Evolutionary conservation across 331 rosid species (phyloP).

Genomic region (Phaseolus coccineus): DNA sequence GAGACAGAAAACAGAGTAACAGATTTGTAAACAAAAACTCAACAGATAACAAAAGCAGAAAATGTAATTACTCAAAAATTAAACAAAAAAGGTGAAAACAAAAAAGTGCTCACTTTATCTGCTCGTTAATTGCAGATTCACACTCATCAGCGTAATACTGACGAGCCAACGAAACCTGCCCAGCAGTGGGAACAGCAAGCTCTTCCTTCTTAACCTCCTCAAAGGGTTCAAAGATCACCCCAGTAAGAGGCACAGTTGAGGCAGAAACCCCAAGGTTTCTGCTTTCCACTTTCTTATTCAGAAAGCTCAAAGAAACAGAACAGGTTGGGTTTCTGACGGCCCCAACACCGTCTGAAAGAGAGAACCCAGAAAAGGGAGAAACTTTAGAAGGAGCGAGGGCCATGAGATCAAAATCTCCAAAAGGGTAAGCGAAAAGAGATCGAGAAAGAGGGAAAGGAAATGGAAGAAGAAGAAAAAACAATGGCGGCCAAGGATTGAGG

Average conservation of each 20-base stretch:
- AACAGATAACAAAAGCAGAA: too few species aligned
- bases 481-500: constrained; percentile 17
- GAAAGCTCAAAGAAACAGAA: constrained; percentile 28
- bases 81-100: background rate
- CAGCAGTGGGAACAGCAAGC: constrained; percentile 49
- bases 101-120: constrained; percentile 53
- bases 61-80: too few species aligned
- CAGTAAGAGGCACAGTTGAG: constrained; percentile 44
- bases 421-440: background rate
- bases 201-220: constrained; percentile 55
- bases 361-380: constrained; percentile 41
- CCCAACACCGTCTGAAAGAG: constrained; percentile 40
- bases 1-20: too few species aligned
- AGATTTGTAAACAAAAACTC: too few species aligned
- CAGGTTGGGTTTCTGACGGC: constrained; percentile 13
- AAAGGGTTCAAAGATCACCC: constrained; percentile 62
- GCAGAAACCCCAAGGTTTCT: constrained; percentile 40
- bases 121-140: constrained; percentile 58
- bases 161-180: constrained; percentile 57
- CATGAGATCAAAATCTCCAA: constrained; percentile 30
- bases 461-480: background rate
- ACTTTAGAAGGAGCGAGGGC: constrained; percentile 47
- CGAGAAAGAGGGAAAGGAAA: constrained; percentile 4
- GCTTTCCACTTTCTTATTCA: constrained; percentile 20
- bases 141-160: constrained; percentile 48